Evolutionary conservation across 805 yeast genomes (phyloP).

Genomic region (Sungouiella thailandica): DNA sequence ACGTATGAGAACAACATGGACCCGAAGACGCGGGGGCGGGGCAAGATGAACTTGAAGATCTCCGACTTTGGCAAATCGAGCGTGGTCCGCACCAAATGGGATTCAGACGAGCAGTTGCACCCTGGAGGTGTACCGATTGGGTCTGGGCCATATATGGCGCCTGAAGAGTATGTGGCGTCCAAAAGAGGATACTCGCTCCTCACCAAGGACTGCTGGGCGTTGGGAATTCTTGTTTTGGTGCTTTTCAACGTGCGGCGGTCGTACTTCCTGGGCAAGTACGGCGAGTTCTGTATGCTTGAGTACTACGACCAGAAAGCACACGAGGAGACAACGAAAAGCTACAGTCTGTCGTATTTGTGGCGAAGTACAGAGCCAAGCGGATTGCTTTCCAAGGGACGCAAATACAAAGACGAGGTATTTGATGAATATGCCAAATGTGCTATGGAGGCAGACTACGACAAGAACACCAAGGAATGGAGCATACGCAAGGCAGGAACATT

Average conservation of each 20-base stretch:
- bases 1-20: slow-evolving; percentile 26
- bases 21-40: slow-evolving; percentile 5
- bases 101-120: slow-evolving; percentile 34
- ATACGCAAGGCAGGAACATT: slow-evolving; percentile 37
- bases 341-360: slow-evolving; percentile 29
- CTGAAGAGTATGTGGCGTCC: slow-evolving; percentile 63
- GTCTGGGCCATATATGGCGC: slow-evolving; percentile 87
- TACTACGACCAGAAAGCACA: slow-evolving; percentile 13
- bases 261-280: slow-evolving; percentile 16
- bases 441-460: slow-evolving; percentile 34
- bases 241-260: slow-evolving; percentile 27
- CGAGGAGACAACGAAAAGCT: slow-evolving; percentile 12
- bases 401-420: slow-evolving; percentile 27
- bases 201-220: slow-evolving; percentile 83
- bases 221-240: slow-evolving; percentile 50
- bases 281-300: slow-evolving; percentile 10
- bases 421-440: slow-evolving; percentile 41
- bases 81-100: slow-evolving; percentile 90
- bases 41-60: slow-evolving; percentile 21
- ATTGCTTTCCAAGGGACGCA: slow-evolving; percentile 5
- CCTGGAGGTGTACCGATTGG: slow-evolving; percentile 77
- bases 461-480: slow-evolving; percentile 28
- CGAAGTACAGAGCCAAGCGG: slow-evolving; percentile 22
- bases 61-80: slow-evolving; percentile 89
- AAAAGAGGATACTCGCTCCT: slow-evolving; percentile 58